These are phyloP conservation scores for Erythrophleum ivorense DNA, from an alignment of 331 rosid species.

Conservation along the genomic window DNA sequence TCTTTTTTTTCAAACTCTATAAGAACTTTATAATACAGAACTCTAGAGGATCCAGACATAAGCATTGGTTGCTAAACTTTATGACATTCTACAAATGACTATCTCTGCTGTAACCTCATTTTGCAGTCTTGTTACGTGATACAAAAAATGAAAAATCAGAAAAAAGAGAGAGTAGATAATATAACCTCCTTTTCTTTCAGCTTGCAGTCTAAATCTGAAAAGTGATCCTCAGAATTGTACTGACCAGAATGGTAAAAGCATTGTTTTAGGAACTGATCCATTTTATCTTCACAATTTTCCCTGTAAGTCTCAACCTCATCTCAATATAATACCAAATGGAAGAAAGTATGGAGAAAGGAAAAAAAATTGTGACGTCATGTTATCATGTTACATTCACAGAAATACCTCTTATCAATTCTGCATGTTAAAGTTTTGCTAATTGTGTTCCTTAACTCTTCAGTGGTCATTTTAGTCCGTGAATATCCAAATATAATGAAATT, in stretches of 20 bases:
- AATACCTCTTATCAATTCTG: constrained; percentile 88
- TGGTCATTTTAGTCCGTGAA: constrained; percentile 84
- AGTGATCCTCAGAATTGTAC: constrained; percentile 77
- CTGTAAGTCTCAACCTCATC: constrained; percentile 48
- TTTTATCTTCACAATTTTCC: constrained; percentile 89
- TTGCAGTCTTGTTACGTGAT: not conserved
- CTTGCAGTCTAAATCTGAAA: constrained; percentile 66
- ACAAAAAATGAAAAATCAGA: not conserved
- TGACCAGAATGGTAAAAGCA: constrained; percentile 95
- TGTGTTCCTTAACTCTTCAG: constrained; percentile 80
- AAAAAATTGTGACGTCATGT: constrained; percentile 19
- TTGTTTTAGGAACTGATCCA: constrained; percentile 80
- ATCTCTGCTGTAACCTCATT: not conserved
- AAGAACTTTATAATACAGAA: no score
- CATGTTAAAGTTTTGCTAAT: constrained; percentile 86
- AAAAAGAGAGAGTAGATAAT: constrained; percentile 1
- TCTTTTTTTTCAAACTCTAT: no score
- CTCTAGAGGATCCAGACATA: no score
- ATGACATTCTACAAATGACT: not conserved
- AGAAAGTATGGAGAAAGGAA: constrained; percentile 7
- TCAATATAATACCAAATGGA: constrained; percentile 32
- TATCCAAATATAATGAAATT: constrained; percentile 77
- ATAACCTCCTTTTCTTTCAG: constrained; percentile 84
- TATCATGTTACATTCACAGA: constrained; percentile 17
- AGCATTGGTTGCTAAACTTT: not conserved